A percentile compares a stretch with the other conserved stretches of the same genome.
These are phyloP conservation scores for Hypoxylon sp. DNA, from an alignment of 2,329 filamentous ascomycete genomes.

Conservation along the genomic window DNA sequence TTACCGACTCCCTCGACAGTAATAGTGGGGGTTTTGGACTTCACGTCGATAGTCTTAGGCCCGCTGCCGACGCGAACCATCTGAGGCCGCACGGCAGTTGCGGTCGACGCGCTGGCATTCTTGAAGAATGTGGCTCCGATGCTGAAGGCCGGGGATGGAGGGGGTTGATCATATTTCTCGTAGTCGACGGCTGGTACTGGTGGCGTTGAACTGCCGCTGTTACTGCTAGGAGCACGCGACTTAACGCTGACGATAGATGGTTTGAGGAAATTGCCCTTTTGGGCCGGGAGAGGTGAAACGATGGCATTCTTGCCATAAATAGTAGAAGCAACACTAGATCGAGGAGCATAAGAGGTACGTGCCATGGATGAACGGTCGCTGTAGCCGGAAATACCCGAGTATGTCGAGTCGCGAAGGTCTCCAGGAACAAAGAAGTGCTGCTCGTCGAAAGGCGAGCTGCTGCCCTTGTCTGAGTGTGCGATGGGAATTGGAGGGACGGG, in stretches of 20 bases:
- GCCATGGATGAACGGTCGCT: slow-evolving; percentile 74
- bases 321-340: slow-evolving; percentile 88
- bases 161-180: slow-evolving; percentile 66
- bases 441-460: slow-evolving; percentile 74
- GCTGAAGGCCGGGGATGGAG: slow-evolving; percentile 70
- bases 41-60: slow-evolving; percentile 58
- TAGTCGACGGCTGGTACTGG: slow-evolving; percentile 81
- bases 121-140: slow-evolving; percentile 78
- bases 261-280: slow-evolving; percentile 88
- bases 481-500: slow-evolving; percentile 93
- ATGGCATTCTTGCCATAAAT: slow-evolving; percentile 94
- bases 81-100: slow-evolving; percentile 70
- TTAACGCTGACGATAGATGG: slow-evolving; percentile 95
- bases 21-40: slow-evolving; percentile 45
- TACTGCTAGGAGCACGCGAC: slow-evolving; percentile 71
- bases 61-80: slow-evolving; percentile 71
- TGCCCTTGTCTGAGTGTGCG: slow-evolving; percentile 70
- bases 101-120: slow-evolving; percentile 71
- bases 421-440: slow-evolving; percentile 95
- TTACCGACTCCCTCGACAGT: slow-evolving; percentile 44
- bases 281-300: slow-evolving; percentile 80
- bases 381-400: slow-evolving; percentile 79
- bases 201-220: slow-evolving; percentile 69
- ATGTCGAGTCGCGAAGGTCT: slow-evolving; percentile 91
- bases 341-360: slow-evolving; percentile 70